Evolutionary conservation across 2,329 filamentous ascomycete genomes (phyloP).

Genomic region (Trichoderma atroviride): DNA sequence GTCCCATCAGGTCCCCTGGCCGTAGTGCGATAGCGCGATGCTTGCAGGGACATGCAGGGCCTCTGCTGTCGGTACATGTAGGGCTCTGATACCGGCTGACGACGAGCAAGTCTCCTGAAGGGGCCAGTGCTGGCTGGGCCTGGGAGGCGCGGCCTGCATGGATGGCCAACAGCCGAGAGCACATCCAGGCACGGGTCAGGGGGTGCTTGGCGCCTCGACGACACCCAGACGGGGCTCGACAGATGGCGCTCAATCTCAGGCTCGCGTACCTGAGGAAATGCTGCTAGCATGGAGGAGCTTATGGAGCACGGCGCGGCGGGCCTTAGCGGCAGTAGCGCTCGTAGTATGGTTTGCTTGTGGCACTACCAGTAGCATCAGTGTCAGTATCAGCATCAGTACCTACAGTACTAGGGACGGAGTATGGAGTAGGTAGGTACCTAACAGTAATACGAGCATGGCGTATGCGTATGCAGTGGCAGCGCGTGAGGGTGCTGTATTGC

Average conservation of each 20-base stretch:
- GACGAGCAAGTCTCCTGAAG: constrained; percentile 21
- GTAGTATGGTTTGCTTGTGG: neutral
- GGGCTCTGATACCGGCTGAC: constrained; percentile 13
- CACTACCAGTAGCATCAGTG: neutral
- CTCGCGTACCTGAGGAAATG: neutral
- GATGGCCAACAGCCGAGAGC: constrained; percentile 6
- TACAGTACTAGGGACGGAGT: neutral
- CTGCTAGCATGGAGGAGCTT: neutral
- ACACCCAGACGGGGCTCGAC: constrained; percentile 13
- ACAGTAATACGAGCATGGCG: neutral
- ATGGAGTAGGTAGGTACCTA: neutral
- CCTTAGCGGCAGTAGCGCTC: neutral
- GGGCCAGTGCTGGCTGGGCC: constrained; percentile 20
- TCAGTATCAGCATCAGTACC: neutral
- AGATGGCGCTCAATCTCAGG: constrained; percentile 23
- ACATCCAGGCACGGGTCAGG: constrained; percentile 7
- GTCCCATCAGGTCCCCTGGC: neutral
- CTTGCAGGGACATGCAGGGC: constrained; percentile 11
- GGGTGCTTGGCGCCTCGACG: constrained; percentile 15
- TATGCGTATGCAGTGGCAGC: neutral
- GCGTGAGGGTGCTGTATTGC: neutral
- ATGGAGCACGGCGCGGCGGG: constrained; percentile 2
- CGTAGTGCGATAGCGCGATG: constrained; percentile 1
- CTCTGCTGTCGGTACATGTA: neutral
- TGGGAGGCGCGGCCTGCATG: constrained; percentile 15